Conservation (phyloP, 2,329 filamentous ascomycete genomes). For the Triangularia verruculosa region DNA sequence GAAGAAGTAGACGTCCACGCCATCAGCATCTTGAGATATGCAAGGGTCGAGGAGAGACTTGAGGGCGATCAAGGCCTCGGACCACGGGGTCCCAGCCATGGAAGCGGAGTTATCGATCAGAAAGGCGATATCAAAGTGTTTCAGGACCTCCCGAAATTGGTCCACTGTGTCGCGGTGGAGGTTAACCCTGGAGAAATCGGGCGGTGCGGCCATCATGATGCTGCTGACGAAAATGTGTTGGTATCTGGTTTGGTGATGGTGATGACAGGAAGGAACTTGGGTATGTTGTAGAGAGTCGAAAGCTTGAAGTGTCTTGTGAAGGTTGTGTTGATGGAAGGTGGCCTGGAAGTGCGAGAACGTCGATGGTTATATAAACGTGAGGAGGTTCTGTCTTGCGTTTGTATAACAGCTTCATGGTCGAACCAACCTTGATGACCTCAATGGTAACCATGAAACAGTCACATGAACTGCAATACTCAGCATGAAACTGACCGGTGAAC, state of each 20-base stretch:
- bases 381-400: neutral
- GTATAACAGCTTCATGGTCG: neutral
- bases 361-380: neutral
- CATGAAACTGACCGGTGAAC: neutral
- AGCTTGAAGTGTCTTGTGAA: neutral
- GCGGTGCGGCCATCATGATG: too few relatives aligned
- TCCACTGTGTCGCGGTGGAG: too few relatives aligned
- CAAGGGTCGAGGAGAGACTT: neutral
- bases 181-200: too few relatives aligned
- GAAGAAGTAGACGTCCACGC: neutral
- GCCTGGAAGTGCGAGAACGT: neutral
- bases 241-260: too few relatives aligned
- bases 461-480: neutral
- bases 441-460: neutral
- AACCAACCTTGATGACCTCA: neutral
- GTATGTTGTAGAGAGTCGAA: too few relatives aligned
- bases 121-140: neutral
- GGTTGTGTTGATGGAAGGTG: neutral
- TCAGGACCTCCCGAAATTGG: too few relatives aligned
- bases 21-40: neutral
- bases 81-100: neutral
- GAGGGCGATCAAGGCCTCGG: neutral
- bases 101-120: neutral
- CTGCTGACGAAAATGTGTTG: too few relatives aligned
- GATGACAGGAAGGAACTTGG: too few relatives aligned